Conservation (phyloP, 2,329 filamentous ascomycete genomes). For the Fusarium liriodendri region DNA sequence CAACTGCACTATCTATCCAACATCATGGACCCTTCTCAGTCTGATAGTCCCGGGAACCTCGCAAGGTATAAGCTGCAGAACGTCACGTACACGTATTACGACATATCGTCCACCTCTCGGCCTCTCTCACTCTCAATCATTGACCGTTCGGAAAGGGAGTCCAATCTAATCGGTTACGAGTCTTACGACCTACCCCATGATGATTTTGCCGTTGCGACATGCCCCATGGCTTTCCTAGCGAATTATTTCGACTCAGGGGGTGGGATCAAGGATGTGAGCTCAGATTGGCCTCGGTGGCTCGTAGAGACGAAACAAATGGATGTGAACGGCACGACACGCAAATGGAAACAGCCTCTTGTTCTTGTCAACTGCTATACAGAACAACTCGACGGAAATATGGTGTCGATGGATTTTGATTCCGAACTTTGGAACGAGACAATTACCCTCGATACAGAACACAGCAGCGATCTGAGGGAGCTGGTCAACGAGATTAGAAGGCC, state of each 20-base stretch:
- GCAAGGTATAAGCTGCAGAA: neutral
- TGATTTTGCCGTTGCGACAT: neutral
- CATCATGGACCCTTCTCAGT: neutral
- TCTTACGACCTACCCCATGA: neutral
- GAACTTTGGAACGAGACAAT: neutral
- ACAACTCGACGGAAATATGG: neutral
- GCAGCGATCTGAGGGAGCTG: neutral
- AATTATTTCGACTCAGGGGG: neutral
- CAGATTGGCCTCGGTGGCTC: neutral
- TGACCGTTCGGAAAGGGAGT: neutral
- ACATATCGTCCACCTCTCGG: neutral
- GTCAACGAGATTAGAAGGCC: neutral
- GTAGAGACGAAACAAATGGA: neutral
- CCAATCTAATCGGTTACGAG: neutral
- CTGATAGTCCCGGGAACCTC: neutral
- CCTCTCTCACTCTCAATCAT: neutral
- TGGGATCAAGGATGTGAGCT: neutral
- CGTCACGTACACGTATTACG: neutral
- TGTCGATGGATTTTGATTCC: neutral
- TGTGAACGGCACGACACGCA: neutral
- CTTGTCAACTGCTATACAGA: neutral
- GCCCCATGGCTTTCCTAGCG: neutral
- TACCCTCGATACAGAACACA: neutral
- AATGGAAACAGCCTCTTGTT: neutral
- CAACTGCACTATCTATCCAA: neutral